Evolutionary conservation across 2,329 filamentous ascomycete genomes (phyloP), one percentile per base, ranked within the genome.

Genomic region (Alternaria infectoria): DNA sequence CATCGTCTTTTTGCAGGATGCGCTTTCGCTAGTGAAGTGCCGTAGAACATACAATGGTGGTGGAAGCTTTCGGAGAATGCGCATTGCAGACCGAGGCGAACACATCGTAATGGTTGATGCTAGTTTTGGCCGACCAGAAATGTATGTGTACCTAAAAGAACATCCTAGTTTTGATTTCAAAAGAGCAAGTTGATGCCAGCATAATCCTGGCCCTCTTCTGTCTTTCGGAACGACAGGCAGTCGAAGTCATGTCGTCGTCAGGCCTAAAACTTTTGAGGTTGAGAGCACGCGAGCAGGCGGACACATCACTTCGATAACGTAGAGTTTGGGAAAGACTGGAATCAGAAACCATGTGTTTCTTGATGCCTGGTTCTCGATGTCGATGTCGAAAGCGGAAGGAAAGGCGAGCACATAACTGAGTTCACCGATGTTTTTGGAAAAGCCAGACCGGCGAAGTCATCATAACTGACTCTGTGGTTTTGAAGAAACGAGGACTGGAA

Each of bases 81-180:
- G 7, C 32, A 36, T 1, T 9, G 15, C 13, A 9, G 32, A 0
- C 15, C 4, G 13, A 36, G 32, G 32, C 32, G 15, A 1, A 36
- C 7, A 36, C 15, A 9, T 32, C 0, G 3, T 15, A 32, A 0
- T 7, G 1, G 15, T 32, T 0, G 1, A 7, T 7, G 0, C 6
- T 13, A 4, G 6, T 32, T 32, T 32, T 15, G 6, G 6, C 8
- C 0, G 0, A 0, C 6, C 3, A 32, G 7, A n/a, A 9, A n/a
- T 2, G 2, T n/a, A 36, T 36, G 13, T 36, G 1, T n/a, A 36
- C 13, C 30, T 15, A 1, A n/a, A 15, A 8, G 0, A 7, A 0
- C 6, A 15, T 36, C 13, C 0, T 32, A n/a, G 4, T 15, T 15
- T 8, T 9, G 1, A 36, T 6, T 0, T 36, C 2, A 7, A 36